A percentile compares a stretch with the other conserved stretches of the same genome.
phyloP scores from a whole-genome alignment of 257 asterid species.

The Solanum rostratum region DNA sequence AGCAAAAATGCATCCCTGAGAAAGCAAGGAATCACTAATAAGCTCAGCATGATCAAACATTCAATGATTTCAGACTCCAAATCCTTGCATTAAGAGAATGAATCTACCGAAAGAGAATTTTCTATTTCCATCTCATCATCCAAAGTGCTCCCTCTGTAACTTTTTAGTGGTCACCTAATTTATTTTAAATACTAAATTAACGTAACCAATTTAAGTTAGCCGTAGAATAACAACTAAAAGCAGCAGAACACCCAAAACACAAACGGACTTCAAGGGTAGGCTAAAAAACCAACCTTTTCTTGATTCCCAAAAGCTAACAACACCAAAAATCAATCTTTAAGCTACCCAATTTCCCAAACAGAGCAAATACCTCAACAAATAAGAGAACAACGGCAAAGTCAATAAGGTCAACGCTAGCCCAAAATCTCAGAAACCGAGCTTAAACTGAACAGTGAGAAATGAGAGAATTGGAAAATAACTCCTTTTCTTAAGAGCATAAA shows the following conservation, averaged over 20 bases:
- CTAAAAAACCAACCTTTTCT: not conserved
- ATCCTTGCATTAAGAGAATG: not conserved
- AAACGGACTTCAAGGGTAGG: not conserved
- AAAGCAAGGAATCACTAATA: not conserved
- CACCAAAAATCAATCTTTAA: not conserved
- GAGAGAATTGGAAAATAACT: not conserved
- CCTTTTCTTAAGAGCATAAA: not conserved
- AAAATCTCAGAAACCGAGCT: not conserved
- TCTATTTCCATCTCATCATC: not conserved
- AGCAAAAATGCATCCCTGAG: not conserved
- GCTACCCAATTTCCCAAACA: not conserved
- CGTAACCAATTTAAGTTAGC: no score
- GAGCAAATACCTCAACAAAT: not conserved
- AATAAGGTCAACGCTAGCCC: not conserved
- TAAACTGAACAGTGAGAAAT: not conserved
- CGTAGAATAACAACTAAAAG: no score
- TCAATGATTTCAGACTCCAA: not conserved
- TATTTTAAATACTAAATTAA: no score
- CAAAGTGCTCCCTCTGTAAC: not conserved
- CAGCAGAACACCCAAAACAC: slow-evolving; percentile 1
- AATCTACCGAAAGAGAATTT: not conserved
- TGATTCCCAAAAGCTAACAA: not conserved
- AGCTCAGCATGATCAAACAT: not conserved
- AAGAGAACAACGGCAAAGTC: not conserved
- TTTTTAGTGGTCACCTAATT: no score